Evolutionary conservation across 106 monocot genomes (phyloP).

Genomic region (Agapanthus africanus): DNA sequence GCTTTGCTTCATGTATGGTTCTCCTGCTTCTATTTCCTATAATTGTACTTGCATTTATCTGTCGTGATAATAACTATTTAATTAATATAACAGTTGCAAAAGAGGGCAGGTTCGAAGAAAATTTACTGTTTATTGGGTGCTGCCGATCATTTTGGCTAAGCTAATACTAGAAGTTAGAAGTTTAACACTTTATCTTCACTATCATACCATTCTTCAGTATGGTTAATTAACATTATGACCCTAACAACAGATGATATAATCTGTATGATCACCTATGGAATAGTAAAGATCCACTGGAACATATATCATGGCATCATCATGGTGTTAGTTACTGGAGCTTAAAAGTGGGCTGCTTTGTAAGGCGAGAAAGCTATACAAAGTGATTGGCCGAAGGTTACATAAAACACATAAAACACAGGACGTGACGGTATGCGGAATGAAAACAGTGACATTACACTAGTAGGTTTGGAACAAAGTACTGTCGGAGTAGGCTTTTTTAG

Average conservation of each 20-base stretch:
- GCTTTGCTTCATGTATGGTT: not conserved
- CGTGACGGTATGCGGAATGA: too few species aligned
- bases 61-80: too few species aligned
- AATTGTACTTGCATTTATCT: too few species aligned
- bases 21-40: not conserved
- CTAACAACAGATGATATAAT: not conserved
- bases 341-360: not conserved
- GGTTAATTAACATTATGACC: not conserved
- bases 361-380: too few species aligned
- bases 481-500: too few species aligned
- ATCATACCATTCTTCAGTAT: too few species aligned
- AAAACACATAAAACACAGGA: too few species aligned
- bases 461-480: too few species aligned
- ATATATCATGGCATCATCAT: not conserved
- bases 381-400: too few species aligned
- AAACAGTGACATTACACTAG: too few species aligned
- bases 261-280: not conserved
- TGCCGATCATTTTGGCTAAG: constrained; percentile 2
- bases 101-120: not conserved
- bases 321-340: not conserved
- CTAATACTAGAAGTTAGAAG: not conserved
- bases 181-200: not conserved
- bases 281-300: not conserved
- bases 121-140: not conserved
- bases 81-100: constrained; percentile 1